A percentile compares a stretch with the other conserved stretches of the same genome.
phyloP scores from a whole-genome alignment of 441 rosid genomes.

The Breynia disticha region DNA sequence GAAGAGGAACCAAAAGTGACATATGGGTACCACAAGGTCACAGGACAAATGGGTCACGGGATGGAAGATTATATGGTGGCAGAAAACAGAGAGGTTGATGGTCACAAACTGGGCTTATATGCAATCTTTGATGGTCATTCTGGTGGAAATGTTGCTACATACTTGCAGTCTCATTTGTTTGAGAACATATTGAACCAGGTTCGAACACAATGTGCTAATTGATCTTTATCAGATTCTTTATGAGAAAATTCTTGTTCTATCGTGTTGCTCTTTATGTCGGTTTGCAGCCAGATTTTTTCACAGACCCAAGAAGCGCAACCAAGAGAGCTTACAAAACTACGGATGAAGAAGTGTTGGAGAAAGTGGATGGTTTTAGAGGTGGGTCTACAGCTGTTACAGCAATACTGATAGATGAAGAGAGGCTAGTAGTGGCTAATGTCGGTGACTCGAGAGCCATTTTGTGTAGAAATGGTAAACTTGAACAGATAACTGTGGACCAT shows the following conservation, averaged over 20 bases:
- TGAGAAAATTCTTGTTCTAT: neutral
- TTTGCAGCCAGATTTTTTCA: constrained; percentile 37
- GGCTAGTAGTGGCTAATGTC: constrained; percentile 38
- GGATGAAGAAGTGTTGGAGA: constrained; percentile 30
- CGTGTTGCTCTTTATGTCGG: neutral
- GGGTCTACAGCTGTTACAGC: constrained; percentile 55
- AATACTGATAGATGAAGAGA: constrained; percentile 31
- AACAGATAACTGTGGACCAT: constrained; percentile 26
- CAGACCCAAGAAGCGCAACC: constrained; percentile 22
- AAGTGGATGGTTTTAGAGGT: constrained; percentile 30
- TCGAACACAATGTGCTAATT: neutral
- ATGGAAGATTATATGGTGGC: constrained; percentile 51
- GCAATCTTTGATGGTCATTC: constrained; percentile 58
- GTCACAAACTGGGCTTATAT: constrained; percentile 34
- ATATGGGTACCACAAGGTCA: constrained; percentile 40
- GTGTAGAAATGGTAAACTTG: constrained; percentile 21
- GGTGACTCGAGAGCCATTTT: constrained; percentile 46
- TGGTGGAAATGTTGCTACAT: constrained; percentile 36
- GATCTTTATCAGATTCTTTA: neutral
- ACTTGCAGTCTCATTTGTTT: constrained; percentile 37
- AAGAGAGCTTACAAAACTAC: constrained; percentile 31
- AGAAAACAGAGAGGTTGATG: constrained; percentile 25
- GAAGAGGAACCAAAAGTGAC: constrained; percentile 9
- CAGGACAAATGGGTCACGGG: constrained; percentile 40
- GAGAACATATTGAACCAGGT: constrained; percentile 37